Conservation (phyloP, 1,284 basidiomycete species). For the Xanthoconium separans region DNA sequence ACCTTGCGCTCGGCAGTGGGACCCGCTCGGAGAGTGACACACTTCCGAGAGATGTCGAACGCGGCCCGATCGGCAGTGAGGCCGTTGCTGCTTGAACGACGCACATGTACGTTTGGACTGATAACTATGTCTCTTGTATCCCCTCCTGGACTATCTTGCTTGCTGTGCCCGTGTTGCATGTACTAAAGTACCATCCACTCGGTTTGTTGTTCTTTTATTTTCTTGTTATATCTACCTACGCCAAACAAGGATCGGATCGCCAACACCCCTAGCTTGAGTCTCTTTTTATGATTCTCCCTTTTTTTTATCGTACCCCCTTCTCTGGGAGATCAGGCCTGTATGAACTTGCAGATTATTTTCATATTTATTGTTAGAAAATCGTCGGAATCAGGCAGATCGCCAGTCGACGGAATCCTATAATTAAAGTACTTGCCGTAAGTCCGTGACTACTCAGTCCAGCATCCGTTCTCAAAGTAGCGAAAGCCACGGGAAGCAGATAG, state of each 20-base stretch:
- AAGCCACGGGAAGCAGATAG: neutral
- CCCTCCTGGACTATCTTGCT: neutral
- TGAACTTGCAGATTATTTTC: neutral
- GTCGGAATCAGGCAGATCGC: neutral
- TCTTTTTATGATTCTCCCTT: neutral
- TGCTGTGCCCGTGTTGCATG: neutral
- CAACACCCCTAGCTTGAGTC: neutral
- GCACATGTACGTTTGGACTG: neutral
- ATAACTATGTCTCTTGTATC: conserved; percentile 1
- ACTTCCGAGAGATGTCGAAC: conserved; percentile 39
- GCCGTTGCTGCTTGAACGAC: conserved; percentile 12
- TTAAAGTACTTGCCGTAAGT: too few relatives aligned
- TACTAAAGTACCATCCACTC: neutral
- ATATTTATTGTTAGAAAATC: neutral
- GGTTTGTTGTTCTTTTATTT: neutral
- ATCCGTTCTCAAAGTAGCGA: too few relatives aligned
- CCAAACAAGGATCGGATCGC: neutral
- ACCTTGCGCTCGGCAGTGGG: conserved; percentile 18
- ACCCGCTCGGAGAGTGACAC: conserved; percentile 21
- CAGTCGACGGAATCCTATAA: too few relatives aligned
- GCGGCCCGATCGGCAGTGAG: conserved; percentile 24
- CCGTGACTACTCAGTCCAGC: too few relatives aligned
- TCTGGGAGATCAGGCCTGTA: neutral
- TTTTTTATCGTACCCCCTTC: neutral
- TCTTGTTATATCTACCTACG: neutral